A percentile compares a stretch with the other conserved stretches of the same genome.
phyloP scores from a whole-genome alignment of 257 asterid genomes.

The Lycium ferocissimum region DNA sequence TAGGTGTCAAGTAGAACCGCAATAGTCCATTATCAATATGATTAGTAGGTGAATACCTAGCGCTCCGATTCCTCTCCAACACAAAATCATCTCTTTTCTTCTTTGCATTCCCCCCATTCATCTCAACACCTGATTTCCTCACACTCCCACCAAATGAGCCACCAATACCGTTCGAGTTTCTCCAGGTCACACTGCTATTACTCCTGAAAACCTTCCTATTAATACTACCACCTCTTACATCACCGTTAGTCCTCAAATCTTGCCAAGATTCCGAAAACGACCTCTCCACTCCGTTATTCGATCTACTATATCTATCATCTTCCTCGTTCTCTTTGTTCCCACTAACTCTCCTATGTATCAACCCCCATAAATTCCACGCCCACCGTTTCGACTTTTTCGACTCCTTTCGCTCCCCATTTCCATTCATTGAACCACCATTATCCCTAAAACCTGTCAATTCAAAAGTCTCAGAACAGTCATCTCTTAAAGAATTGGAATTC shows the following conservation, averaged over 20 bases:
- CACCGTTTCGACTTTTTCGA: conserved; percentile 68
- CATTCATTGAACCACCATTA: conserved; percentile 48
- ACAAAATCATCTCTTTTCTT: conserved; percentile 65
- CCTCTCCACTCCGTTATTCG: conserved; percentile 68
- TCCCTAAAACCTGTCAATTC: conserved; percentile 71
- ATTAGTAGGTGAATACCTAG: conserved; percentile 73
- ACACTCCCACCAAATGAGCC: conserved; percentile 65
- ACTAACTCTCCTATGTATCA: conserved; percentile 56
- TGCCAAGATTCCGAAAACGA: conserved; percentile 77
- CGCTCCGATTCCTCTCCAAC: conserved; percentile 85
- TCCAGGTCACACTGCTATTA: conserved; percentile 86
- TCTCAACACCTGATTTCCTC: conserved; percentile 60
- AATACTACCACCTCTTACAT: conserved; percentile 49
- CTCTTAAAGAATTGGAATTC: conserved; percentile 60
- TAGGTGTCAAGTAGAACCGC: conserved; percentile 78
- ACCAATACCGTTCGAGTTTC: conserved; percentile 51
- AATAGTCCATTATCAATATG: conserved; percentile 77
- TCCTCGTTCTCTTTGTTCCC: conserved; percentile 61
- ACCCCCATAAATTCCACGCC: conserved; percentile 77
- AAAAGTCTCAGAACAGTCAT: conserved; percentile 71
- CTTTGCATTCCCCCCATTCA: conserved; percentile 60
- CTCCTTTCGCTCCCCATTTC: conserved; percentile 63
- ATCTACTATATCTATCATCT: conserved; percentile 56
- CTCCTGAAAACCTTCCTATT: conserved; percentile 59
- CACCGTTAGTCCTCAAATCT: conserved; percentile 51